A percentile compares a stretch with the other conserved stretches of the same genome.
These are phyloP conservation scores for Sanchytrium tribonematis DNA, from an alignment of 371 early-diverging fungal species.

Conservation along the genomic window DNA sequence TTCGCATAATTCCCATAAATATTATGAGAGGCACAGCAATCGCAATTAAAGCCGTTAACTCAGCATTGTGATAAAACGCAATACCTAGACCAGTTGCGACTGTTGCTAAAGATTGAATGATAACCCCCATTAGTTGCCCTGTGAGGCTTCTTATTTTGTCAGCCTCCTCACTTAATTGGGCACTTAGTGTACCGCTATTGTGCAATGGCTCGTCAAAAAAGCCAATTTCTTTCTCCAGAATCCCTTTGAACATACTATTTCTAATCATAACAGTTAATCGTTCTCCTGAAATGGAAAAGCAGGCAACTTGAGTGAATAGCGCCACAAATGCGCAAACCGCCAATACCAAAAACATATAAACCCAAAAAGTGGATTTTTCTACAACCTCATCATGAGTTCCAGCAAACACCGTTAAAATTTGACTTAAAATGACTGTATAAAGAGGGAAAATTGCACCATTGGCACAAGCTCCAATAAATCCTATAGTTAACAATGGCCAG, in stretches of 20 bases:
- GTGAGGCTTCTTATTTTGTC: constrained; percentile 30
- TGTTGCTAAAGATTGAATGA: constrained; percentile 23
- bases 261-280: constrained; percentile 27
- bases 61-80: neutral
- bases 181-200: constrained; percentile 46
- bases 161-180: constrained; percentile 58
- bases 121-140: constrained; percentile 17
- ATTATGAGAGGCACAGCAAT: constrained; percentile 23
- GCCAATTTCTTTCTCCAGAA: constrained; percentile 48
- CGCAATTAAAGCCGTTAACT: neutral
- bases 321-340: constrained; percentile 24
- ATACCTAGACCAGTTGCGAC: constrained; percentile 10
- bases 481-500: neutral
- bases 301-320: constrained; percentile 14
- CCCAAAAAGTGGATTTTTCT: constrained; percentile 31
- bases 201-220: constrained; percentile 59
- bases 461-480: neutral
- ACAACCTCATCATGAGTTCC: neutral
- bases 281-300: constrained; percentile 16
- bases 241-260: constrained; percentile 20
- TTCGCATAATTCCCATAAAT: constrained; percentile 14
- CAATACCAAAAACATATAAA: constrained; percentile 39
- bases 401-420: neutral
- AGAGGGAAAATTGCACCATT: neutral
- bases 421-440: neutral